These are phyloP conservation scores for Moesziomyces aphidis DNA, from an alignment of 1,284 basidiomycete species.

Conservation along the genomic window DNA sequence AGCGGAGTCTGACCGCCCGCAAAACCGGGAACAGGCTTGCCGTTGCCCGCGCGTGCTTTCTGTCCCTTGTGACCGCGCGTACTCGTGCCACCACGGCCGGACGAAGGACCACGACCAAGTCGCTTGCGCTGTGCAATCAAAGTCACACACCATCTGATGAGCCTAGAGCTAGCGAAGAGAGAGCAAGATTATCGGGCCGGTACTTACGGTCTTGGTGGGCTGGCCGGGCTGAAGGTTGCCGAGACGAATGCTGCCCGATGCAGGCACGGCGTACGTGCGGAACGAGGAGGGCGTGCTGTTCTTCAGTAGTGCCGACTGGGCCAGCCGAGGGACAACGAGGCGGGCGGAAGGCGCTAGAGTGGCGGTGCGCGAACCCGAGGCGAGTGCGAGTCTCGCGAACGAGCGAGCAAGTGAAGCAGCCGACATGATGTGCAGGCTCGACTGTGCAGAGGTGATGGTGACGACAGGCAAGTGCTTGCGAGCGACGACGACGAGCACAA, in stretches of 20 bases:
- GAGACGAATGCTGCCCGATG: constrained; percentile 32
- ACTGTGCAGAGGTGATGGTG: not conserved
- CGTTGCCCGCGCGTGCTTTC: constrained; percentile 89
- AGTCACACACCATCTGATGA: not conserved
- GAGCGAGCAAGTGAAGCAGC: constrained; percentile 38
- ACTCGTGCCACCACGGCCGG: constrained; percentile 88
- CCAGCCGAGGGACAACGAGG: constrained; percentile 12
- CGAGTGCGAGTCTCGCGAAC: constrained; percentile 28
- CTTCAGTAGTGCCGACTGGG: constrained; percentile 6
- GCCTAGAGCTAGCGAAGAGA: not conserved
- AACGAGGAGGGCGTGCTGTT: not conserved
- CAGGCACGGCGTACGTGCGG: constrained; percentile 33
- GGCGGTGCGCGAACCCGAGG: constrained; percentile 21
- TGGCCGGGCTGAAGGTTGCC: constrained; percentile 47
- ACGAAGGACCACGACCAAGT: constrained; percentile 90
- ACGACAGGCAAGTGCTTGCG: not conserved
- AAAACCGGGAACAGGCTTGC: constrained; percentile 82
- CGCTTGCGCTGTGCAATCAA: constrained; percentile 78
- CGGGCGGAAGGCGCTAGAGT: constrained; percentile 12
- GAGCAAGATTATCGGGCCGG: not conserved
- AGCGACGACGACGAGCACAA: not conserved
- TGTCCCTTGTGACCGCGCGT: constrained; percentile 96
- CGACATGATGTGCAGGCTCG: constrained; percentile 17
- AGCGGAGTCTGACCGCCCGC: constrained; percentile 97
- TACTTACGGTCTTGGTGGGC: constrained; percentile 43